Evolutionary conservation across 2,329 filamentous ascomycete genomes (phyloP).

Genomic region (Coniochaeta hoffmannii): DNA sequence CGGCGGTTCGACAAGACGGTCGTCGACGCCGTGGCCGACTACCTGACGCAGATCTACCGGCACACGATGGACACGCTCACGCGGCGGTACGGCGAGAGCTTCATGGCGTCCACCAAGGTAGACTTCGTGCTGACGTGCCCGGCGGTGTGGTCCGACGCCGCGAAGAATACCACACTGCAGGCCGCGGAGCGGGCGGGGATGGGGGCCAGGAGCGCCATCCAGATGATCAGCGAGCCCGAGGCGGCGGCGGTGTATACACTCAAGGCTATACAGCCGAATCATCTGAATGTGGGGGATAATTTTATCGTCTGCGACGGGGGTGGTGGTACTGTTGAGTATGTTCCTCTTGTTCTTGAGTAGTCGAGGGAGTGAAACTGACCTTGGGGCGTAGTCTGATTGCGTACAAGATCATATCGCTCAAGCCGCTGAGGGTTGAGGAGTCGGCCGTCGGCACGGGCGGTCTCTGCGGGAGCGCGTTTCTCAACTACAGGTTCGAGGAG

Average conservation of each 20-base stretch:
- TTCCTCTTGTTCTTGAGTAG: constrained; percentile 7
- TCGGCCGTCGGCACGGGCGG: constrained; percentile 74
- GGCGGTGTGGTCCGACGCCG: constrained; percentile 77
- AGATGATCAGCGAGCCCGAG: constrained; percentile 76
- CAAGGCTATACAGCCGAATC: constrained; percentile 70
- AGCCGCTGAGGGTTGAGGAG: constrained; percentile 67
- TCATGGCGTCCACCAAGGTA: constrained; percentile 68
- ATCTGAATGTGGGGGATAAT: constrained; percentile 60
- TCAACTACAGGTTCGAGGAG: constrained; percentile 77
- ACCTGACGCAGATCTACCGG: constrained; percentile 66
- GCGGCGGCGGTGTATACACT: constrained; percentile 74
- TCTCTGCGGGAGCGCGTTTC: constrained; percentile 68
- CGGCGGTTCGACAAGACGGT: constrained; percentile 69
- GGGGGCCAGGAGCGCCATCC: constrained; percentile 61
- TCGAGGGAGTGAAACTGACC: constrained; percentile 7
- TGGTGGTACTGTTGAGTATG: constrained; percentile 60
- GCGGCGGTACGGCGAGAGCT: constrained; percentile 67
- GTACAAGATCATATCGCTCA: constrained; percentile 69
- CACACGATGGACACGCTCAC: constrained; percentile 75
- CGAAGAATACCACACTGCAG: constrained; percentile 75
- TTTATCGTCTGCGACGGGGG: constrained; percentile 58
- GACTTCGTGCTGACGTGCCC: constrained; percentile 77
- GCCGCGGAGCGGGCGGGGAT: constrained; percentile 74
- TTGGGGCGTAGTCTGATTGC: constrained; percentile 54
- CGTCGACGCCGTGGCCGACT: constrained; percentile 72